These are phyloP conservation scores for Aspergillus sp. DNA, from an alignment of 2,329 filamentous ascomycete species.

Conservation along the genomic window DNA sequence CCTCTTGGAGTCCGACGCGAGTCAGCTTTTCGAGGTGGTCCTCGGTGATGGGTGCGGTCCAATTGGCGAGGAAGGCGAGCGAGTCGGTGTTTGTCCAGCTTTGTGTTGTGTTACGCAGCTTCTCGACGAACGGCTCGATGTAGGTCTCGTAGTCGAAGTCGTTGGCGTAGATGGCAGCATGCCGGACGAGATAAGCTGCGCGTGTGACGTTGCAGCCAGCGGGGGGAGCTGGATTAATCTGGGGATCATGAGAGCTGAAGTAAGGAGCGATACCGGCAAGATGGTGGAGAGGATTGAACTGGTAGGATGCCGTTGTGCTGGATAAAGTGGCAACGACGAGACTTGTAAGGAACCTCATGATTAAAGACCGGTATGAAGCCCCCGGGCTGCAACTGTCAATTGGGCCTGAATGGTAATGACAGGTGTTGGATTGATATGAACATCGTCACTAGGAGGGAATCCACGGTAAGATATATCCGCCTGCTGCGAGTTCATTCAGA, in stretches of 20 bases:
- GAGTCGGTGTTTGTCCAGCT: conserved; percentile 60
- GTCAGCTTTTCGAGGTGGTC: conserved; percentile 61
- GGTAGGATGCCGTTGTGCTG: conserved; percentile 2
- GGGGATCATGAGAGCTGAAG: conserved; percentile 57
- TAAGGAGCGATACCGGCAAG: conserved; percentile 60
- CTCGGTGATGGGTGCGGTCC: conserved; percentile 60
- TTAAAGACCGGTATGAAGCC: background rate
- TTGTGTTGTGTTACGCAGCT: conserved; percentile 60
- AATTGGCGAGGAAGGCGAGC: conserved; percentile 59
- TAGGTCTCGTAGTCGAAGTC: conserved; percentile 61
- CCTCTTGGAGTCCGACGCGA: conserved; percentile 61
- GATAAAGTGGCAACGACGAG: background rate
- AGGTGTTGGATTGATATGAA: background rate
- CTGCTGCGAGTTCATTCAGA: background rate
- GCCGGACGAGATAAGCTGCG: conserved; percentile 60
- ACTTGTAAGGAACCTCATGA: background rate
- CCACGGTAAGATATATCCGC: background rate
- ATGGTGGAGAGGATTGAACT: conserved; percentile 57
- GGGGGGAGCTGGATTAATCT: conserved; percentile 46
- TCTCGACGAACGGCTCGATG: conserved; percentile 59
- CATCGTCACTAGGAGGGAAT: background rate
- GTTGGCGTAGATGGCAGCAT: conserved; percentile 62
- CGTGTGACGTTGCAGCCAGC: conserved; percentile 54
- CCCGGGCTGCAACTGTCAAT: too few relatives aligned
- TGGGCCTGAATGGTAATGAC: background rate